Evolutionary conservation across 495 filamentous ascomycete genomes (phyloP), one percentile per base, ranked within the genome.

Genomic region (Penicillium paradoxum): DNA sequence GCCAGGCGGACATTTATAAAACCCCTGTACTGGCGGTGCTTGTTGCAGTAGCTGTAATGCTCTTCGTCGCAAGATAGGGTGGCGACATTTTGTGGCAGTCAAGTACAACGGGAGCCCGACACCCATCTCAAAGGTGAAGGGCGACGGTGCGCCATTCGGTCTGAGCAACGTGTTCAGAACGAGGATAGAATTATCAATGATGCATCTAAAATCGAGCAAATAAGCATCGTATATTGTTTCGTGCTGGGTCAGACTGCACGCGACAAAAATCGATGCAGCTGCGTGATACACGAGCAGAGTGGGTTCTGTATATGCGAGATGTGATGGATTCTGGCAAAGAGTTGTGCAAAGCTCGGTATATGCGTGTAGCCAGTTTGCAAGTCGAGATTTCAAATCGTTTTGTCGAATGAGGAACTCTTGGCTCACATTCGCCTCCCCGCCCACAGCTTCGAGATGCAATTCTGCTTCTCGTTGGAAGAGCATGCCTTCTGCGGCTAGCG

Each of bases 91-190:
- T 3, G 70, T 51, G 14, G 51, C 55, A 2, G 65, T 66, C 27
- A 73, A 58, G 54, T 55, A 70, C 6, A 75, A 58, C 4, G 72
- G 70, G 6, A 71, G 39, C 7, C 64, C 71, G 17, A 71, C 49
- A 4, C 64, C 57, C 37, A 69, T 55, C 15, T 72, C 72, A 53
- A 72, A 72, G 15, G 71, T 72, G 30, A 72, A 73, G 0, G 67
- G 67, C n/a, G 65, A 58, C 24, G 62, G 64, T 2, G 56, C 46
- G 24, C 63, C 62, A 41, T 70, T 56, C 1, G 52, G 32, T 36
- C 48, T 43, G 0, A 32, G 38, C 13, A 58, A 63, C 4, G 40
- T 29, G 15, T 57, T 33, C 1, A 72, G 49, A 19, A 49, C 49
- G 10, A 61, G 50, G 8, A 34, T 29, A 9, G 60, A 49, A 10